Evolutionary conservation across 768 basidiomycete genomes (phyloP), one percentile per base, ranked within the genome.

Genomic region (Porpolomopsis calyptriformis): DNA sequence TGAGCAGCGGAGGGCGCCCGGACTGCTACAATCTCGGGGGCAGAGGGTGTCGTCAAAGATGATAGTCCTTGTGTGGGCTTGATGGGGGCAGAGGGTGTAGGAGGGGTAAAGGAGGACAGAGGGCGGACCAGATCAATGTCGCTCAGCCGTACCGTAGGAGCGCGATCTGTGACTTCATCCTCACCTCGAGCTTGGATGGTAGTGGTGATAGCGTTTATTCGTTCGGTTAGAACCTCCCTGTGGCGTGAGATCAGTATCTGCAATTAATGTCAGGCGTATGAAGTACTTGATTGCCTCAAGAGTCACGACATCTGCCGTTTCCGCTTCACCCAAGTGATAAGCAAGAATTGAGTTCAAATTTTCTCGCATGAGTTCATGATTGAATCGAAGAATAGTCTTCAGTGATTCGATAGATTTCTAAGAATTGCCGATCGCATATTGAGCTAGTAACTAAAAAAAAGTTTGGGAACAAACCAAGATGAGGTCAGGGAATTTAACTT

Each of bases 201-300:
- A 26, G 60, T 55, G 29, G 65, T 63, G 20, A 76, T 62, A 6
- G 62, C 63, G 10, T 53, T 49, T 12, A 73, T 66, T 0, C 75
- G 68, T 33, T 60, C 57, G 18, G 65, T 60, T 7, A 65, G 43
- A 25, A 63, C 52, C n/a, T 58, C 53, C 44, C 73, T 73, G 42
- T 36, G 19, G 18, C 4, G 38, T 46, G 14, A n/a, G 44, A 26
- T 44, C 46, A 48, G 9, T 48, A 44, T 35, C 26, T 4, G 9
- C 44, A 41, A 31, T 31, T 23, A 25, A n/a, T n/a, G 22, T 8
- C 29, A 4, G 16, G 18, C 16, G 23, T 7, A 12, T 26, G 35
- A 24, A 19, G 9, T 46, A 76, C 76, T 65, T 61, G 46, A 67
- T 60, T 2, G 55, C 53, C 23, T 74, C 67, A n/a, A 75, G 60